A percentile compares a stretch with the other conserved stretches of the same genome.
Conservation (phyloP, 2,329 filamentous ascomycete species). For the Xylaria polymorpha region DNA sequence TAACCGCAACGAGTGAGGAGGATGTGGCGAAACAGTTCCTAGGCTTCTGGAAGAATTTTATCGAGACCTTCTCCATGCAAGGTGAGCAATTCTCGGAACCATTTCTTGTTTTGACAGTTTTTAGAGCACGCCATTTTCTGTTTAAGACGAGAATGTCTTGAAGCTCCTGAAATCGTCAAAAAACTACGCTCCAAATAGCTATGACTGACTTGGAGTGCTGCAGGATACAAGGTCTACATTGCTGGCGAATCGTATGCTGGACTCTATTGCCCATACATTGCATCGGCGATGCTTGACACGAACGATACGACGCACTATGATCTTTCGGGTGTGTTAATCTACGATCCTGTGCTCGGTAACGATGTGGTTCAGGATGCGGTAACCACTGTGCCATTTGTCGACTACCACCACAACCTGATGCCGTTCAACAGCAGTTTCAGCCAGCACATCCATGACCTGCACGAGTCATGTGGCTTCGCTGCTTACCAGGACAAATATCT, state of each 20-base stretch:
- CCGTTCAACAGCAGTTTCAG: constrained; percentile 67
- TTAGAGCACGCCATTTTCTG: too few relatives aligned
- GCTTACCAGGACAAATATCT: constrained; percentile 66
- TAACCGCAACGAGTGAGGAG: constrained; percentile 72
- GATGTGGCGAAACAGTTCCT: constrained; percentile 78
- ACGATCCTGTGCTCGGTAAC: constrained; percentile 72
- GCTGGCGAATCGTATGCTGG: constrained; percentile 67
- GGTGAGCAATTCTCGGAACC: constrained; percentile 28
- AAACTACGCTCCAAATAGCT: too few relatives aligned
- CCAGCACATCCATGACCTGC: constrained; percentile 62
- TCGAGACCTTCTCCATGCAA: constrained; percentile 64
- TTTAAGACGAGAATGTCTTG: too few relatives aligned
- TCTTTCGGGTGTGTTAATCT: constrained; percentile 67
- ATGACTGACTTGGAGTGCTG: too few relatives aligned
- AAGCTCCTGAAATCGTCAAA: too few relatives aligned
- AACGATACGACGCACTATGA: constrained; percentile 63
- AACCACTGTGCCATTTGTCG: constrained; percentile 65
- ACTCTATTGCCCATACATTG: constrained; percentile 67
- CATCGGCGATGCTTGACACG: constrained; percentile 62
- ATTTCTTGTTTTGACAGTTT: too few relatives aligned
- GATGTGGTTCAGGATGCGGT: constrained; percentile 55
- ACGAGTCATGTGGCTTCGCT: constrained; percentile 67
- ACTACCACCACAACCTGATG: constrained; percentile 66
- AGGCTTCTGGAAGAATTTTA: constrained; percentile 75
- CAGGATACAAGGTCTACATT: constrained; percentile 62